phyloP scores from a whole-genome alignment of 305 asterid species.

The Ruellia speciosa region DNA sequence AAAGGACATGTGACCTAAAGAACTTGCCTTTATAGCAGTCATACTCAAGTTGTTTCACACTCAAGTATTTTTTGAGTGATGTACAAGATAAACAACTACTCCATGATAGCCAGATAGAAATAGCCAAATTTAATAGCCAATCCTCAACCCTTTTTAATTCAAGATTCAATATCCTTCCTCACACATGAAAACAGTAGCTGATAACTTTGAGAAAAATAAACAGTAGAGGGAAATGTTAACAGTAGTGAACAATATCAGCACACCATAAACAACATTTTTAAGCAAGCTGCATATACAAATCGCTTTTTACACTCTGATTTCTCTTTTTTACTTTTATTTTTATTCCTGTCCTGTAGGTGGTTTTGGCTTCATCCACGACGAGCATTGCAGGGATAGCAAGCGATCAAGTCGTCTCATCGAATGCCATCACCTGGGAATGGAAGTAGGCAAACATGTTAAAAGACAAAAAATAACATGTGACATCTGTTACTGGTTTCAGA shows the following conservation, averaged over 20 bases:
- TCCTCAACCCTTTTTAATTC: too few species aligned
- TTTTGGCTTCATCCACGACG: conserved; percentile 35
- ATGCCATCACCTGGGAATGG: conserved; percentile 59
- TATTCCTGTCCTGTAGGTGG: conserved; percentile 18
- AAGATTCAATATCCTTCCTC: too few species aligned
- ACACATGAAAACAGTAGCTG: too few species aligned
- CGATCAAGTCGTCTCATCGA: conserved; percentile 61
- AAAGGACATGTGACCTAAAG: too few species aligned
- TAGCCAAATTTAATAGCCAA: too few species aligned
- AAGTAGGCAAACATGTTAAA: conserved; percentile 18
- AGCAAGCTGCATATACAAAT: conserved; percentile 42
- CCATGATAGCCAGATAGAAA: too few species aligned
- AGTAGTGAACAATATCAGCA: conserved; percentile 23
- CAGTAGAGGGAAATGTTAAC: too few species aligned
- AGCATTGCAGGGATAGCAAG: conserved; percentile 18
- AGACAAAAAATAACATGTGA: background rate
- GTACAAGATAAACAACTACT: too few species aligned
- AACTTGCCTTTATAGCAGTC: too few species aligned
- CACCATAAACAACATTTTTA: conserved; percentile 19
- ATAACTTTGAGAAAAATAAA: too few species aligned
- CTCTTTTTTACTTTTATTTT: conserved; percentile 15
- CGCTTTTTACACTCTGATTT: conserved; percentile 26
- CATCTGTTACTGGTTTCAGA: conserved; percentile 7
- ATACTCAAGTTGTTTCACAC: too few species aligned
- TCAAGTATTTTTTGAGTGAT: too few species aligned